Conservation (phyloP, 2,329 filamentous ascomycete genomes). For the Sodiomyces alkalinus region DNA sequence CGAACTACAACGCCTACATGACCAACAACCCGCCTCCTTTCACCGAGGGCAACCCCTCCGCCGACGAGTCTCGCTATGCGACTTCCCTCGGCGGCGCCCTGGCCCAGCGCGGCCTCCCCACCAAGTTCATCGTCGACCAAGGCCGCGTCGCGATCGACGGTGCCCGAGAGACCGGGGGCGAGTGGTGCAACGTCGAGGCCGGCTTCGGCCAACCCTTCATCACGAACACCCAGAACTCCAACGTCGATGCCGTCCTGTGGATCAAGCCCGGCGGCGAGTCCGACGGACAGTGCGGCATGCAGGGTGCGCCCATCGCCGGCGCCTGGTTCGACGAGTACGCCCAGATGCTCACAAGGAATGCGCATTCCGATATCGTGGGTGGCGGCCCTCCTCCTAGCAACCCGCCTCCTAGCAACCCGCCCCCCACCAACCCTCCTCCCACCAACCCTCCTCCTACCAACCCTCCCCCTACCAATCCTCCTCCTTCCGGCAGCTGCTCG, state of each 20-base stretch:
- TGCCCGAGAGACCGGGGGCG: conserved; percentile 22
- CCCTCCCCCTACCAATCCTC: no score
- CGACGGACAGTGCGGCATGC: conserved; percentile 23
- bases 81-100: conserved; percentile 21
- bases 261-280: conserved; percentile 28
- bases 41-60: conserved; percentile 23
- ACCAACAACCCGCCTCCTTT: conserved; percentile 21
- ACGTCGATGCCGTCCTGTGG: conserved; percentile 28
- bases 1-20: conserved; percentile 24
- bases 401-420: no score
- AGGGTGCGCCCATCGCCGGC: conserved; percentile 21
- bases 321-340: conserved; percentile 26
- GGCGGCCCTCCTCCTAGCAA: no score
- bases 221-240: conserved; percentile 18
- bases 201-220: conserved; percentile 22
- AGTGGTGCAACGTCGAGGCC: conserved; percentile 28
- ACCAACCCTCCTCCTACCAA: no score
- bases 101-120: conserved; percentile 21
- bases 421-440: no score
- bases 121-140: conserved; percentile 29
- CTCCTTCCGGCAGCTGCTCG: conserved; percentile 5
- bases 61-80: conserved; percentile 25
- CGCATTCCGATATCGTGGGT: no score
- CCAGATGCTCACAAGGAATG: conserved; percentile 23
- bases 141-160: conserved; percentile 22